These are phyloP conservation scores for Penicillium sp. DNA, from an alignment of 2,329 filamentous ascomycete genomes.

Conservation along the genomic window DNA sequence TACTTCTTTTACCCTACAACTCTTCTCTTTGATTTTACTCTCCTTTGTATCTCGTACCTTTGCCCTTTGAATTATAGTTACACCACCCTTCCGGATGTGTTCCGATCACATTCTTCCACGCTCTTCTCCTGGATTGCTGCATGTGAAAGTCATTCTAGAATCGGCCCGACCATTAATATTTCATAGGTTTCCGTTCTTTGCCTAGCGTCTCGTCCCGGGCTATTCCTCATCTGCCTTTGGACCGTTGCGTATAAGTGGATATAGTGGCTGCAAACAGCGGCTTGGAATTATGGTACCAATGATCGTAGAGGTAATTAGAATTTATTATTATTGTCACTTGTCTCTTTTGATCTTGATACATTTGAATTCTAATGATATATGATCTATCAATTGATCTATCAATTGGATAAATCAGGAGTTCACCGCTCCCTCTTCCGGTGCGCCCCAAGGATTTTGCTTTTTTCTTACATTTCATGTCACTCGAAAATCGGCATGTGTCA, in stretches of 20 bases:
- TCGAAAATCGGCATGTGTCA: conserved; percentile 8
- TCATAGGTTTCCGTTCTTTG: neutral
- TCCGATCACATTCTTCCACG: conserved; percentile 7
- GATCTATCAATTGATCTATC: conserved; percentile 12
- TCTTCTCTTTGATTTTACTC: neutral
- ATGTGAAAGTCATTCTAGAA: conserved; percentile 7
- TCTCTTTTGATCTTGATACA: neutral
- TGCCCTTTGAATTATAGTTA: neutral
- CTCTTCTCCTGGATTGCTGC: conserved; percentile 5
- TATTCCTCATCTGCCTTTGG: conserved; percentile 3
- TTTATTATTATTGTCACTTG: neutral
- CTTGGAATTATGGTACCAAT: neutral
- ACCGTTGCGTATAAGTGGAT: conserved; percentile 5
- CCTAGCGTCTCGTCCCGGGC: conserved; percentile 11
- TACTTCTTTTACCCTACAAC: neutral
- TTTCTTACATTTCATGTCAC: neutral
- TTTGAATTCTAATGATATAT: neutral
- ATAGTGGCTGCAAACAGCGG: conserved; percentile 11
- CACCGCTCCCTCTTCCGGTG: neutral
- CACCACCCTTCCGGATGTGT: conserved; percentile 4
- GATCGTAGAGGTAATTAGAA: neutral
- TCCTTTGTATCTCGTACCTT: neutral
- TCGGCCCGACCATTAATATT: conserved; percentile 9
- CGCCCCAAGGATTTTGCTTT: neutral
- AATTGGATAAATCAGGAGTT: neutral